phyloP scores from a whole-genome alignment of 345 rosid species.

The Gossypium mustelinum region DNA sequence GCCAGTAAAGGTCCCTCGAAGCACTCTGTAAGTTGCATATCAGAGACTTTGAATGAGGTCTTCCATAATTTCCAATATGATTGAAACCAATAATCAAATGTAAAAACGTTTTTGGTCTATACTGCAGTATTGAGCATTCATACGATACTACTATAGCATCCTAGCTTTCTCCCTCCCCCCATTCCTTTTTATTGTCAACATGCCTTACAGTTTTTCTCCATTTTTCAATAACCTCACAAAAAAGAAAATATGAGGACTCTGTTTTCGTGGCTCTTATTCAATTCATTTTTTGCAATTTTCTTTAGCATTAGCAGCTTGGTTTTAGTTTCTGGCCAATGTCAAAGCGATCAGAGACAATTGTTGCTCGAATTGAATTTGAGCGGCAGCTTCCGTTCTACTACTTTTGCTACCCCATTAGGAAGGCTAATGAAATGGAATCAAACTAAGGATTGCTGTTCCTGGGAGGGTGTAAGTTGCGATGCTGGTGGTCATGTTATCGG shows the following conservation, averaged over 20 bases:
- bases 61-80: too few species aligned
- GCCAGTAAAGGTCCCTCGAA: too few species aligned
- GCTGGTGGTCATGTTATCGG: slow-evolving; percentile 16
- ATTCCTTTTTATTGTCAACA: too few species aligned
- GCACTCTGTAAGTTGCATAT: too few species aligned
- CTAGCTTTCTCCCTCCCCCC: not conserved
- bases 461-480: slow-evolving; percentile 25
- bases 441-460: slow-evolving; percentile 21
- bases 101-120: too few species aligned
- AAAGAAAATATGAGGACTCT: slow-evolving; percentile 13
- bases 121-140: too few species aligned
- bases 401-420: not conserved
- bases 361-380: not conserved
- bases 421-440: slow-evolving; percentile 15
- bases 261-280: slow-evolving; percentile 16
- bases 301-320: not conserved
- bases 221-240: too few species aligned
- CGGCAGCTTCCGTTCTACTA: not conserved
- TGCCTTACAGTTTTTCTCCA: not conserved
- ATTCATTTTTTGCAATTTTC: not conserved
- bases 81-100: too few species aligned
- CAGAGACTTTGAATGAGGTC: too few species aligned
- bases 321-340: slow-evolving; percentile 24
- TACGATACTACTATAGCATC: too few species aligned
- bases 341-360: slow-evolving; percentile 4